Evolutionary conservation across 148 eudicot species (phyloP), one percentile per base, ranked within the genome.

Genomic region (Mesembryanthemum crystallinum): DNA sequence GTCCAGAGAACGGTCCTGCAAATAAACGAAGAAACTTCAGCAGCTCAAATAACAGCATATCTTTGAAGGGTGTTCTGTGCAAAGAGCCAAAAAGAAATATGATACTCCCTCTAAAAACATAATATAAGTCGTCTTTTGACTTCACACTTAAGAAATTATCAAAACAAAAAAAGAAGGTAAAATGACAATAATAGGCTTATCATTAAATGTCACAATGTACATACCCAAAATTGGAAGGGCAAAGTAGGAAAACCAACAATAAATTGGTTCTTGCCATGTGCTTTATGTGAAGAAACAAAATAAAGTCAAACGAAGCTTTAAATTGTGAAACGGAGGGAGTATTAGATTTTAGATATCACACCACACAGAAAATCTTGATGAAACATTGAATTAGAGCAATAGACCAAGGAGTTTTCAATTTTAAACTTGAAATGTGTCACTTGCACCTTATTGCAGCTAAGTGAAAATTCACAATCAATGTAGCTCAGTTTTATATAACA

Each of bases 1-100:
- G 84, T 93, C 96, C 73, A 93, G 90, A 72, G 98, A 90, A 60
- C 98, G 94, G 78, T 93, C 98, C 98, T 93, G 90, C 84, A 85
- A 49, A 71, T 30, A 77, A 45, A 58, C 77, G 42, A 57, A 77
- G 62, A 76, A 37, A 12, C 57, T 58, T 55, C 79, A 64, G 84
- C 73, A 82, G 83, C 23, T 69, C 52, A 59, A 28, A 60, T 39
- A 21, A 42, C 21, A 63, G 13, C 32, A 59, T n/a, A 14, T 35
- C 67, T n/a, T 5, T n/a, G 59, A 45, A 1, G 28, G 27, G n/a
- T 51, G 51, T 33, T 29, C 30, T 55, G 54, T 18, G 72, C 65
- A 20, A 64, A 57, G 43, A 58, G 25, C 29, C 35, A 58, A 68
- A n/a, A 57, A 70, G 51, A 39, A 21, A 69, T 35, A 55, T 51